Conservation (phyloP, 2,329 filamentous ascomycete genomes). For the Plectosphaerella sp. region DNA sequence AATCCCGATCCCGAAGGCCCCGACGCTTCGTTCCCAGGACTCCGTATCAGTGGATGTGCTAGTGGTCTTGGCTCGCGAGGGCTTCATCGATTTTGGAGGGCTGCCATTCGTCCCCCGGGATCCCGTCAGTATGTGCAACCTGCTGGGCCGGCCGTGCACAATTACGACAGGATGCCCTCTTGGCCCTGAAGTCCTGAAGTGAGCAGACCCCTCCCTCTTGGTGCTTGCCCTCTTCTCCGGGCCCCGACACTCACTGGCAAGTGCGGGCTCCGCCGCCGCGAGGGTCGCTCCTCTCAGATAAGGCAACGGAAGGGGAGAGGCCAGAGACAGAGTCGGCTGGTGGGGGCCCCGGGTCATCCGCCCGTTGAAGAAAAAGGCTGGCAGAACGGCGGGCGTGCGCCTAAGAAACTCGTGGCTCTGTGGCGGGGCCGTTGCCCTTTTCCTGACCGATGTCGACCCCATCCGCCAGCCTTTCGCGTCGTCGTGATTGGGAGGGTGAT, state of each 20-base stretch:
- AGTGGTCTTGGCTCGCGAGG: not conserved
- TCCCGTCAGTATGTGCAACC: not conserved
- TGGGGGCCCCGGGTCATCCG: not conserved
- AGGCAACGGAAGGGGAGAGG: constrained; percentile 10
- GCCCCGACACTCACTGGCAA: not conserved
- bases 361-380: too few relatives aligned
- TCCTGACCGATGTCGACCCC: not conserved
- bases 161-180: not conserved
- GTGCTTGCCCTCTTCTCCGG: not conserved
- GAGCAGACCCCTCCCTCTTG: not conserved
- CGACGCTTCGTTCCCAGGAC: not conserved
- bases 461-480: too few relatives aligned
- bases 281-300: constrained; percentile 10
- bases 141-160: too few relatives aligned
- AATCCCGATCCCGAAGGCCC: too few relatives aligned
- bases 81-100: not conserved
- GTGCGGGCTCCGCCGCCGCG: too few relatives aligned
- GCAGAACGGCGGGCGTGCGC: too few relatives aligned
- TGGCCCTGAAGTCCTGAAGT: not conserved
- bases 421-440: not conserved
- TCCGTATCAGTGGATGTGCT: constrained; percentile 4
- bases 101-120: not conserved
- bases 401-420: too few relatives aligned
- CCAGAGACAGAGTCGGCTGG: constrained; percentile 1
- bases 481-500: not conserved